phyloP scores from a whole-genome alignment of 2,329 filamentous ascomycete species.

The Dactylellina haptotyla region DNA sequence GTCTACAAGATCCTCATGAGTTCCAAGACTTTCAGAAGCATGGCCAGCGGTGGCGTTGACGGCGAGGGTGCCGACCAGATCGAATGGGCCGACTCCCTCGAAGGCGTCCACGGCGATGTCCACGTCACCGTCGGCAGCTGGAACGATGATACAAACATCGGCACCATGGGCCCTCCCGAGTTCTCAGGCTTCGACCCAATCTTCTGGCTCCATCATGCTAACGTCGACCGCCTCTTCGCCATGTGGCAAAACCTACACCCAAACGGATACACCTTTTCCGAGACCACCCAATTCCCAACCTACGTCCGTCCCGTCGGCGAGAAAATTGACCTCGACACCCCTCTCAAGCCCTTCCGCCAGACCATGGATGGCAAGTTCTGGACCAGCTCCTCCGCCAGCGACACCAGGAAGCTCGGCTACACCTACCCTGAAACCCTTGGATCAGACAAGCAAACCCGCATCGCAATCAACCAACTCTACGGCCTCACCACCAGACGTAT shows the following conservation, averaged over 20 bases:
- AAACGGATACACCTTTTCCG: conserved; percentile 11
- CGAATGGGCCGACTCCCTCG: conserved; percentile 10
- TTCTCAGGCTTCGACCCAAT: conserved; percentile 73
- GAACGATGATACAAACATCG: conserved; percentile 58
- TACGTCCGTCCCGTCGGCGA: background rate
- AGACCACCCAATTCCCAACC: background rate
- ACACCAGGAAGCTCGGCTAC: conserved; percentile 73
- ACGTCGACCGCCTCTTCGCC: conserved; percentile 75
- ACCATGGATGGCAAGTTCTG: conserved; percentile 37
- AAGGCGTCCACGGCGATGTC: conserved; percentile 22
- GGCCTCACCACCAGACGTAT: conserved; percentile 7
- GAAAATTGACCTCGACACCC: conserved; percentile 54
- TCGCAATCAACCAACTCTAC: conserved; percentile 27
- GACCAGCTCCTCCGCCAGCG: conserved; percentile 27
- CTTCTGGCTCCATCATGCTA: conserved; percentile 77
- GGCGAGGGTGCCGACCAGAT: background rate
- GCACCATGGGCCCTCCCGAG: conserved; percentile 69
- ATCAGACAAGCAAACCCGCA: conserved; percentile 53
- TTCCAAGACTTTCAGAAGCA: conserved; percentile 71
- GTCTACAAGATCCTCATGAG: conserved; percentile 75
- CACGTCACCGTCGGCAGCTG: conserved; percentile 18
- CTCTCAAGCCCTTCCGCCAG: conserved; percentile 55
- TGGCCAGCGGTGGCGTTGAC: conserved; percentile 14
- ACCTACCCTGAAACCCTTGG: conserved; percentile 74
- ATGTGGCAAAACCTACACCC: conserved; percentile 73